A percentile compares a stretch with the other conserved stretches of the same genome.
These are phyloP conservation scores for Verticillium nonalfalfae DNA, from an alignment of 2,329 filamentous ascomycete genomes.

Conservation along the genomic window DNA sequence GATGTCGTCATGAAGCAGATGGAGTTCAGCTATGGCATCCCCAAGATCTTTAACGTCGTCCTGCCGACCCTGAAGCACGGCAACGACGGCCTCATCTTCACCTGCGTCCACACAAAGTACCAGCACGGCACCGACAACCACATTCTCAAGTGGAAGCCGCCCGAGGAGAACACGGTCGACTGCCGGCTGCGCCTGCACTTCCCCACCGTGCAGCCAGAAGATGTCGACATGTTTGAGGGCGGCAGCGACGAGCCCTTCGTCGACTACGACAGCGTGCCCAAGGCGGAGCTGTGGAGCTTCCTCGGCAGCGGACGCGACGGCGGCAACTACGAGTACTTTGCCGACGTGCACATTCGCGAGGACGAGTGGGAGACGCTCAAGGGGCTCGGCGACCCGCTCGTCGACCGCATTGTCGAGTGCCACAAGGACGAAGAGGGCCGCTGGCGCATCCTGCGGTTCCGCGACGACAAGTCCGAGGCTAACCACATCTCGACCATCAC, in stretches of 20 bases:
- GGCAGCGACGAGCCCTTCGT: constrained; percentile 42
- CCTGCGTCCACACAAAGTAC: constrained; percentile 83
- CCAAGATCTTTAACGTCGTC: constrained; percentile 86
- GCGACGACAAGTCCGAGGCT: constrained; percentile 86
- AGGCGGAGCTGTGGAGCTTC: constrained; percentile 66
- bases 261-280: constrained; percentile 76
- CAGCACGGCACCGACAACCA: constrained; percentile 85
- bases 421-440: constrained; percentile 66
- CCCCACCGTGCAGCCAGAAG: constrained; percentile 61
- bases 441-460: constrained; percentile 85
- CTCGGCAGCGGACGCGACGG: constrained; percentile 48
- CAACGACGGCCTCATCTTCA: constrained; percentile 96
- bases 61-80: constrained; percentile 82
- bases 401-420: constrained; percentile 86
- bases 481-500: constrained; percentile 82
- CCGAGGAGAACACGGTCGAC: constrained; percentile 90
- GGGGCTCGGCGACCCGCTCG: constrained; percentile 63
- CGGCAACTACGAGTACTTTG: constrained; percentile 58
- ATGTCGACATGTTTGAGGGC: constrained; percentile 50
- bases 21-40: constrained; percentile 80
- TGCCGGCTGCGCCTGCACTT: constrained; percentile 78
- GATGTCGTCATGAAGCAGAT: constrained; percentile 82
- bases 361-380: constrained; percentile 84
- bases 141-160: constrained; percentile 97
- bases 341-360: constrained; percentile 61